Evolutionary conservation across 805 yeast species (phyloP), one percentile per base, ranked within the genome.

Genomic region (Candida koratica): DNA sequence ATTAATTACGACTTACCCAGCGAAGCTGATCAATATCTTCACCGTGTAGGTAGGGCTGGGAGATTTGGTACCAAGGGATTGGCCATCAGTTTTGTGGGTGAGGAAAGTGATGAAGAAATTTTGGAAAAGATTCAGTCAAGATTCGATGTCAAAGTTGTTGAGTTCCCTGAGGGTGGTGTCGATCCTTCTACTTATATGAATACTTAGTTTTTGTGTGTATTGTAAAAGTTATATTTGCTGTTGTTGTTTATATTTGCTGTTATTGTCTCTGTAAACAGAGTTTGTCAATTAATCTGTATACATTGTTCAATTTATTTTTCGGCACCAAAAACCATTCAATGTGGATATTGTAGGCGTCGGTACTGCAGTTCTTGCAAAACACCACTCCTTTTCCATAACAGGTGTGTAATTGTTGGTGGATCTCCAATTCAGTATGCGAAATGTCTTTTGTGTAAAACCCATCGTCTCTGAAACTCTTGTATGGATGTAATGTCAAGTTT

Each of bases 31-130:
- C 97, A 93, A 68, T 90, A 93, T 69, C 78, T 90, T 61, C 98
- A 90, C 74, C 87, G 98, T 73, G 98, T 90, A 46, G 98, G 98
- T 60, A 88, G 98, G 79, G 98, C 98, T 51, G 98, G 98, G 70
- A 89, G 98, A 77, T 90, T 90, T 56, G 98, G 98, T 73, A 90
- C 98, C 60, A 90, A 90, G 73, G 98, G 98, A 71, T 79, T 93
- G 54, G 95, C 97, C 36, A 76, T 93, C 41, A 86, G 96, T 27
- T 85, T 90, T 48, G 93, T 93, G 37, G 73, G 93, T 28, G 73
- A 81, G 41, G 84, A 79, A 53, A 90, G 81, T 46, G 98, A 93
- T 59, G 88, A 87, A 65, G 86, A 82, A 67, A 84, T 89, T 28
- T 75, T 93, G 63, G 84, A 76, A 55, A 83, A 87, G 69, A 93